These are phyloP conservation scores for Euphrasia arctica DNA, from an alignment of 305 asterid genomes.

Conservation along the genomic window DNA sequence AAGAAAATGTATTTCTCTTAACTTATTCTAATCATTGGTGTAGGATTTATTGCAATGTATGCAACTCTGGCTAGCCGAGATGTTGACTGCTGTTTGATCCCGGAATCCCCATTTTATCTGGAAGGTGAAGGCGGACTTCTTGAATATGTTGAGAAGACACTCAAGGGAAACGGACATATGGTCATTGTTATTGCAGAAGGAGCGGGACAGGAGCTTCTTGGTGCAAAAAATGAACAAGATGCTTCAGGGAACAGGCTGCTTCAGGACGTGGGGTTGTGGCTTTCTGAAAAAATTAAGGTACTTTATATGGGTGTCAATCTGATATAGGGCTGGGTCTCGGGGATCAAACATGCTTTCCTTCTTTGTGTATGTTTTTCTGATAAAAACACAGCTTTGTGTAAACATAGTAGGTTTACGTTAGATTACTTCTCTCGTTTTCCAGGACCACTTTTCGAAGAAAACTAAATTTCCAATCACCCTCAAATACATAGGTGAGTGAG, in stretches of 20 bases:
- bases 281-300: constrained; percentile 68
- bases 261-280: constrained; percentile 76
- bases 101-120: constrained; percentile 69
- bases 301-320: neutral
- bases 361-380: constrained; percentile 4
- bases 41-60: constrained; percentile 77
- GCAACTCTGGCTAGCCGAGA: constrained; percentile 88
- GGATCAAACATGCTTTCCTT: neutral
- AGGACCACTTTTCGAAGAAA: constrained; percentile 50
- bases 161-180: constrained; percentile 78
- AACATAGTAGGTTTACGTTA: neutral
- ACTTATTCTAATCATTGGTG: constrained; percentile 22
- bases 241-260: constrained; percentile 72
- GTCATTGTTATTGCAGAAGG: constrained; percentile 82
- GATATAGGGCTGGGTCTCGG: neutral
- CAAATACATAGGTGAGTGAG: constrained; percentile 61
- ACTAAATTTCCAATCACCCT: constrained; percentile 47
- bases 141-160: constrained; percentile 51
- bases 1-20: neutral
- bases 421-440: constrained; percentile 25
- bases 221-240: constrained; percentile 53
- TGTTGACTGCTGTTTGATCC: constrained; percentile 80
- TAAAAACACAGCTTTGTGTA: neutral
- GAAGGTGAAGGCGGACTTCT: constrained; percentile 69
- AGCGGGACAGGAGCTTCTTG: constrained; percentile 76